Conservation (phyloP, 208 protist genomes). For the Leishmania martiniquensis region DNA sequence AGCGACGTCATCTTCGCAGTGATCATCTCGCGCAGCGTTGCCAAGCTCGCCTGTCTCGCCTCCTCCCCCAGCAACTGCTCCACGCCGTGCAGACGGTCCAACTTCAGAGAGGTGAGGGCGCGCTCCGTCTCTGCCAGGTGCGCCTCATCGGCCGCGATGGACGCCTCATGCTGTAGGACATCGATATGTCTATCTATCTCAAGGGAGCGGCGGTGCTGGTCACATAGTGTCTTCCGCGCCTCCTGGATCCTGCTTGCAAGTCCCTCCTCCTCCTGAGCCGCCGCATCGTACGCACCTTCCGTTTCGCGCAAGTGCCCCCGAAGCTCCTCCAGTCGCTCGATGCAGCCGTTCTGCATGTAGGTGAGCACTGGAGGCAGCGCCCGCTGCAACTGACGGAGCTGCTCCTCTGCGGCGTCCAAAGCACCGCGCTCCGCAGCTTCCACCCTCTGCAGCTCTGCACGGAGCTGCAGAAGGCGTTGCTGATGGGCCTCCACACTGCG, state of each 20-base stretch:
- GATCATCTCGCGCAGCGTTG: slow-evolving; percentile 70
- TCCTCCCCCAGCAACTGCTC: slow-evolving; percentile 61
- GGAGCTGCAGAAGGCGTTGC: slow-evolving; percentile 19
- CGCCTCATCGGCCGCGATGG: slow-evolving; percentile 53
- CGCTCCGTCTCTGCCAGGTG: slow-evolving; percentile 45
- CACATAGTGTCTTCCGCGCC: slow-evolving; percentile 39
- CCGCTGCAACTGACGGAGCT: slow-evolving; percentile 28
- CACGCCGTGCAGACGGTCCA: slow-evolving; percentile 37
- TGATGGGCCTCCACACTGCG: slow-evolving; percentile 18
- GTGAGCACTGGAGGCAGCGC: slow-evolving; percentile 41
- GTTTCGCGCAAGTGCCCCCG: slow-evolving; percentile 34
- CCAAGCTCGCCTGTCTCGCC: slow-evolving; percentile 44
- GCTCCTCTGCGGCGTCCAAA: slow-evolving; percentile 19
- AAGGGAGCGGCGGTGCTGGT: slow-evolving; percentile 39
- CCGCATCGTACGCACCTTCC: slow-evolving; percentile 16
- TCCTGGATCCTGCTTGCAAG: slow-evolving; percentile 37
- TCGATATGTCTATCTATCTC: slow-evolving; percentile 57
- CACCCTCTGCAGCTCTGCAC: not conserved
- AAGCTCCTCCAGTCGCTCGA: slow-evolving; percentile 26
- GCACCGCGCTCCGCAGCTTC: slow-evolving; percentile 13
- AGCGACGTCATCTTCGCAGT: slow-evolving; percentile 63
- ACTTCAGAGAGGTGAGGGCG: slow-evolving; percentile 49
- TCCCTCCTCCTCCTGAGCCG: slow-evolving; percentile 30
- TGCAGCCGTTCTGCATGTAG: slow-evolving; percentile 31
- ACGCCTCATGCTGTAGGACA: slow-evolving; percentile 36